A percentile compares a stretch with the other conserved stretches of the same genome.
phyloP scores from a whole-genome alignment of 768 basidiomycete genomes.

The Phlebiopsis gigantea region DNA sequence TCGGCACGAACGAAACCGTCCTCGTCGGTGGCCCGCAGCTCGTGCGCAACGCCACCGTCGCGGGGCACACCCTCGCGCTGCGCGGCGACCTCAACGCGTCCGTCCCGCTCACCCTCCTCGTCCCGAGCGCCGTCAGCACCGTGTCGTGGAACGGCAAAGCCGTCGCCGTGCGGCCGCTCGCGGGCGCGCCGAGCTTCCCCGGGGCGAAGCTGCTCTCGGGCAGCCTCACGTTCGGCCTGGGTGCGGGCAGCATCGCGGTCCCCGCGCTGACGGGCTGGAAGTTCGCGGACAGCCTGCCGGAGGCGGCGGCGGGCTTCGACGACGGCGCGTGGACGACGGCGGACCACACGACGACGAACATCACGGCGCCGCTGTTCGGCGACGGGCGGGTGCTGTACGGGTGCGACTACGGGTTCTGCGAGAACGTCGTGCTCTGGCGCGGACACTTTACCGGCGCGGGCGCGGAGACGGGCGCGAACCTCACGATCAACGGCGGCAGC shows the following conservation, averaged over 20 bases:
- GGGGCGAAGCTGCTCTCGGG: conserved; percentile 37
- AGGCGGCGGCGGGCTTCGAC: conserved; percentile 50
- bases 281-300: conserved; percentile 72
- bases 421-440: conserved; percentile 77
- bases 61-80: conserved; percentile 40
- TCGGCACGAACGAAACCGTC: conserved; percentile 67
- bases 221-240: conserved; percentile 32
- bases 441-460: conserved; percentile 71
- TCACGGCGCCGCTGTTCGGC: conserved; percentile 62
- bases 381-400: not conserved
- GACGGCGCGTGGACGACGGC: conserved; percentile 64
- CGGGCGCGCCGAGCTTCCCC: conserved; percentile 28
- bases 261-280: conserved; percentile 66
- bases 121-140: conserved; percentile 42
- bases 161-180: conserved; percentile 33
- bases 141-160: conserved; percentile 71
- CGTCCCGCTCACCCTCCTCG: conserved; percentile 58
- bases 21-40: conserved; percentile 47
- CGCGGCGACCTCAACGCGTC: conserved; percentile 63
- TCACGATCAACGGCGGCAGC: conserved; percentile 79
- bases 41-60: conserved; percentile 36
- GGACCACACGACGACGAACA: conserved; percentile 69
- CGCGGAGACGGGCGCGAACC: conserved; percentile 55
- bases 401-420: conserved; percentile 36
- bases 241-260: conserved; percentile 29